Evolutionary conservation across 2,329 filamentous ascomycete genomes (phyloP), one percentile per base, ranked within the genome.

Genomic region (Leptographium lundbergii): DNA sequence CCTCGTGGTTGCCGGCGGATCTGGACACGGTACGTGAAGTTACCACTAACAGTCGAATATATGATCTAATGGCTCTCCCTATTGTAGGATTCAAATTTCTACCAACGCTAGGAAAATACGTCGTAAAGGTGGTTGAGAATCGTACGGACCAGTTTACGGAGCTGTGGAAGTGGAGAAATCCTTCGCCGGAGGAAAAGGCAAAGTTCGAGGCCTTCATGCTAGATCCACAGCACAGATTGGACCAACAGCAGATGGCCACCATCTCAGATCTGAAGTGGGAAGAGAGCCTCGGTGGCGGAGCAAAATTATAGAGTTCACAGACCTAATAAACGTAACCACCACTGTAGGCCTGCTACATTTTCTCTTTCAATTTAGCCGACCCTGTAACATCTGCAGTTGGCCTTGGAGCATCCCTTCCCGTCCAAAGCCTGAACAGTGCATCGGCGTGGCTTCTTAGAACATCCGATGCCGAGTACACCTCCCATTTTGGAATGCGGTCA

Each of bases 11-110:
- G 29, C 56, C 1, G 56, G 45, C 32, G 56, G 56, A 34, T 50
- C 42, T 4, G 48, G 48, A 11, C 56, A 57, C 34, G 56, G 56
- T 57, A 29, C 6, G 56, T 53, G 11, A 17, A 10, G 13, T 25
- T 9, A 14, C 4, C 13, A 22, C 47, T 22, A 3, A 14, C 11
- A 17, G n/a, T 13, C 34, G 6, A 42, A 1, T 53, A 9, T 17
- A 3, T 45, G 19, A 14, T 50, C 47, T 50, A 25, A 50, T 25
- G 24, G 11, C 22, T 10, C 3, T 50, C 22, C 11, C 10, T 50
- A 22, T 50, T 48, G 1, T 42, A 57, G 56, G 47, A 3, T 57
- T 57, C 34, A 57, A 57, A n/a, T 57, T 57, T 48, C 56, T 57
- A 14, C 56, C 56, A 5, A 52, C 47, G 13, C 47, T 57, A 4